Evolutionary conservation across 495 filamentous ascomycete genomes (phyloP).

Genomic region (Cairneyella variabilis): DNA sequence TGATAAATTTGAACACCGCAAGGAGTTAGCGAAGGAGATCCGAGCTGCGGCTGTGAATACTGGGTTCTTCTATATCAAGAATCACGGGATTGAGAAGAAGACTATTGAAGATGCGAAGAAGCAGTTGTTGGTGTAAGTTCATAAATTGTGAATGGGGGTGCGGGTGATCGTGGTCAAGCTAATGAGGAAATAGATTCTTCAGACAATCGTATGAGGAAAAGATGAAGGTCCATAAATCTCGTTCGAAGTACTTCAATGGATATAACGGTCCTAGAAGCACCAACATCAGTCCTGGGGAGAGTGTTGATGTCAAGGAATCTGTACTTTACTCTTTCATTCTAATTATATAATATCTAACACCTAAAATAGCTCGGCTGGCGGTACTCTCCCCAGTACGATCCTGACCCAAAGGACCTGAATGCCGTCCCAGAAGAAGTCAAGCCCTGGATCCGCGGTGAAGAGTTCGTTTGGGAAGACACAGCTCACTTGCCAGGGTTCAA

Average conservation of each 20-base stretch:
- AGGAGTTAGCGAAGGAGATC: constrained; percentile 37
- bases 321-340: constrained; percentile 1
- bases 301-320: constrained; percentile 25
- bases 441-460: constrained; percentile 36
- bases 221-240: constrained; percentile 24
- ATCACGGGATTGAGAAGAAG: constrained; percentile 47
- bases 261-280: constrained; percentile 24
- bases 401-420: constrained; percentile 33
- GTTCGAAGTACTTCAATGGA: constrained; percentile 30
- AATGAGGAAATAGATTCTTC: constrained; percentile 36
- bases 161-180: background rate
- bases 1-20: constrained; percentile 31
- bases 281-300: constrained; percentile 23
- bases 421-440: constrained; percentile 32
- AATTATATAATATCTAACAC: background rate
- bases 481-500: constrained; percentile 45
- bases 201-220: constrained; percentile 37
- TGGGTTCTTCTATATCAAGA: constrained; percentile 54
- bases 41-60: constrained; percentile 41
- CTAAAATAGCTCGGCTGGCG: constrained; percentile 25
- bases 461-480: constrained; percentile 46
- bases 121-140: constrained; percentile 27
- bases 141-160: background rate
- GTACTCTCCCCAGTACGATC: constrained; percentile 44
- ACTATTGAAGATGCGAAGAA: constrained; percentile 40